Percentiles rank a stretch among this genome's conserved stretches.
These are phyloP conservation scores for Pseudocercospora macadamiae DNA, from an alignment of 2,329 filamentous ascomycete genomes.

Conservation along the genomic window DNA sequence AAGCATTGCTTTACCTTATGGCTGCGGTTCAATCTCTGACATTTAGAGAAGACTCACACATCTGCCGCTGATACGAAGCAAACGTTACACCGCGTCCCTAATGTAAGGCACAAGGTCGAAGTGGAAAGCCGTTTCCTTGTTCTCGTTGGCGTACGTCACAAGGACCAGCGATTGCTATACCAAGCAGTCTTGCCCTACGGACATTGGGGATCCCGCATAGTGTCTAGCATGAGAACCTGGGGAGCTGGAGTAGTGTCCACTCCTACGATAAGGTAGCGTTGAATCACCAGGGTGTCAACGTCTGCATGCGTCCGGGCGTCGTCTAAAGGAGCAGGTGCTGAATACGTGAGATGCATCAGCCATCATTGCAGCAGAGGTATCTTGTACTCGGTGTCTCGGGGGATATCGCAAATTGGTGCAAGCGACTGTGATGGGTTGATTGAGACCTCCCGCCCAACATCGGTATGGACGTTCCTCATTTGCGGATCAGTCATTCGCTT, in stretches of 20 bases:
- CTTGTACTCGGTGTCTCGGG: background rate
- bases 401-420: background rate
- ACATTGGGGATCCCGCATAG: too few relatives aligned
- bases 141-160: background rate
- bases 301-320: too few relatives aligned
- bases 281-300: too few relatives aligned
- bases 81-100: background rate
- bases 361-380: background rate
- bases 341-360: background rate
- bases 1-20: too few relatives aligned
- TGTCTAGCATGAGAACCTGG: too few relatives aligned
- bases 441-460: constrained; percentile 9
- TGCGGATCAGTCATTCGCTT: constrained; percentile 6
- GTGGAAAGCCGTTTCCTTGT: background rate
- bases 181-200: background rate
- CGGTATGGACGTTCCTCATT: background rate
- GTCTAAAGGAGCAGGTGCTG: too few relatives aligned
- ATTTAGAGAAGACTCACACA: background rate
- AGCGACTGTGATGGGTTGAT: constrained; percentile 8
- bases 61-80: background rate
- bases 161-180: background rate
- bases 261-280: too few relatives aligned
- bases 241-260: too few relatives aligned
- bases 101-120: background rate
- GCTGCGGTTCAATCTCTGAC: too few relatives aligned